Conservation (phyloP, 1,284 basidiomycete genomes). For the Testicularia cyperi region DNA sequence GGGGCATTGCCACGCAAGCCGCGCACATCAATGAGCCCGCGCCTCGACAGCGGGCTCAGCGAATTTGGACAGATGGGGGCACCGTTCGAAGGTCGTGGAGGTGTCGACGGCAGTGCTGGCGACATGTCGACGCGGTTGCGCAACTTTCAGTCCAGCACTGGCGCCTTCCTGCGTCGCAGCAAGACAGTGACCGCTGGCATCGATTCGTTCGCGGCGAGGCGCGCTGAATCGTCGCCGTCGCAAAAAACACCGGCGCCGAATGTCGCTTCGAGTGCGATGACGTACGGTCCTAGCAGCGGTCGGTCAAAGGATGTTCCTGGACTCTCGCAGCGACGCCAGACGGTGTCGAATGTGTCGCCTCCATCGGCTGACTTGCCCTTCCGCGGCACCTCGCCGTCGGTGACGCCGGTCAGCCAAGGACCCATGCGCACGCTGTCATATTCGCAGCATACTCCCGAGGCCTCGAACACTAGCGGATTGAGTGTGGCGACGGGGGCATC, state of each 20-base stretch:
- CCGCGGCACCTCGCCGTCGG: neutral
- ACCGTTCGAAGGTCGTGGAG: constrained; percentile 8
- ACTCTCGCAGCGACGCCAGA: constrained; percentile 20
- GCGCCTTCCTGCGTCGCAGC: constrained; percentile 29
- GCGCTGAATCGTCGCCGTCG: neutral
- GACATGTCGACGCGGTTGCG: constrained; percentile 19
- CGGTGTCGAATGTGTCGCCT: constrained; percentile 28
- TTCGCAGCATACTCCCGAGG: constrained; percentile 6
- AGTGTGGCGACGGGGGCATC: no score
- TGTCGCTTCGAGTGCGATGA: constrained; percentile 8
- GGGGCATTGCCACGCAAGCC: constrained; percentile 2
- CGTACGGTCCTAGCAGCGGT: constrained; percentile 24
- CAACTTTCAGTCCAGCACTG: constrained; percentile 19
- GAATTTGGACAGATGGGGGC: constrained; percentile 38
- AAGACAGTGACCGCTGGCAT: constrained; percentile 19
- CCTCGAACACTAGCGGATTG: constrained; percentile 1
- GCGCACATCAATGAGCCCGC: constrained; percentile 10
- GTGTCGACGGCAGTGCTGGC: constrained; percentile 3
- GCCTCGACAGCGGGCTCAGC: constrained; percentile 22
- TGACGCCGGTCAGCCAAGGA: neutral
- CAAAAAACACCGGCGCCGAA: constrained; percentile 11
- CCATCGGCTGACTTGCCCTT: neutral
- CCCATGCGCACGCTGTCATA: constrained; percentile 14
- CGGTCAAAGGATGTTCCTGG: constrained; percentile 6
- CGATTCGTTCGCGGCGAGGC: constrained; percentile 3